Conservation (phyloP, 73 alveolate species). For the Paramecium pentaurelia region DNA sequence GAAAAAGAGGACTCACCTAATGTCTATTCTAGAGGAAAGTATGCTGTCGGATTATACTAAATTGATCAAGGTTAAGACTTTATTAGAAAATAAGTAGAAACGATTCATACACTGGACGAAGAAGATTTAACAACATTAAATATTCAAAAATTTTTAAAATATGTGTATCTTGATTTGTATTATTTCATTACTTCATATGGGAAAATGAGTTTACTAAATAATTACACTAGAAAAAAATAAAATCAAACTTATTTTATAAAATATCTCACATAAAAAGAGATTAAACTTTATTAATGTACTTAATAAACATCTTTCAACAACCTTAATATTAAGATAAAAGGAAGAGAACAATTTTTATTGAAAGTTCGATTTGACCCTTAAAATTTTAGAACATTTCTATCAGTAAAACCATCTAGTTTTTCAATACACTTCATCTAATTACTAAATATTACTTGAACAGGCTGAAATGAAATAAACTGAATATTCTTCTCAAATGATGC, state of each 20-base stretch:
- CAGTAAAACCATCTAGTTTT: not conserved
- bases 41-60: not conserved
- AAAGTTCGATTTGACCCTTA: not conserved
- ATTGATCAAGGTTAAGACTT: not conserved
- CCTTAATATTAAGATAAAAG: not conserved
- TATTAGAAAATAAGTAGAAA: slow-evolving; percentile 6
- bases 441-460: not conserved
- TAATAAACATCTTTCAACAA: not conserved
- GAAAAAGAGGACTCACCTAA: not conserved
- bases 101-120: not conserved
- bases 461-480: not conserved
- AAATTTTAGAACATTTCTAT: not conserved
- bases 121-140: not conserved
- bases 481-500: not conserved
- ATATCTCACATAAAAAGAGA: not conserved
- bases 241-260: not conserved
- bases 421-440: not conserved
- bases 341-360: not conserved
- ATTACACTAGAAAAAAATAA: not conserved
- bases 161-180: not conserved
- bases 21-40: not conserved
- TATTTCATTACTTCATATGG: not conserved
- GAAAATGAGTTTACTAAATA: not conserved
- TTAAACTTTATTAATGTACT: not conserved
- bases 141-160: not conserved